Evolutionary conservation across 768 basidiomycete species (phyloP).

Genomic region (Suillus plorans): DNA sequence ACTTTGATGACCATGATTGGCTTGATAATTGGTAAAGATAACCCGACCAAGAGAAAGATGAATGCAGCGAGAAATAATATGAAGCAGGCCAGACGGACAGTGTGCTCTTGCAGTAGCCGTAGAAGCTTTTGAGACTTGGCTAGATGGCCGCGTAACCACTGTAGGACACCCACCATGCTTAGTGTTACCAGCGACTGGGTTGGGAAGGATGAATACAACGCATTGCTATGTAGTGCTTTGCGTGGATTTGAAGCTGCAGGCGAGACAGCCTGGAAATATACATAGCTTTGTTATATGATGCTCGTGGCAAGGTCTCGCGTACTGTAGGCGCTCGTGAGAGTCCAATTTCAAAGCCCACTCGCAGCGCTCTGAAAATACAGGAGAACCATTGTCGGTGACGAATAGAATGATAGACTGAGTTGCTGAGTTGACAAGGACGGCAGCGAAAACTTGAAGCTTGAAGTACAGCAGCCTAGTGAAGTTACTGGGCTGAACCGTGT

Average conservation of each 20-base stretch:
- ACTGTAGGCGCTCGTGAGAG: neutral
- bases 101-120: conserved; percentile 44
- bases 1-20: conserved; percentile 61
- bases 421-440: neutral
- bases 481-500: neutral
- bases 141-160: neutral
- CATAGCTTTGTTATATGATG: neutral
- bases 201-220: neutral
- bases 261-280: neutral
- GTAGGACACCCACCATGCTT: neutral
- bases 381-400: neutral
- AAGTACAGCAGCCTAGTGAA: neutral
- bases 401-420: neutral
- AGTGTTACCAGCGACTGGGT: neutral
- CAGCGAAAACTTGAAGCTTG: neutral
- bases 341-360: neutral
- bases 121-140: conserved; percentile 10
- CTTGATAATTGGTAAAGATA: conserved; percentile 76
- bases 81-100: conserved; percentile 47
- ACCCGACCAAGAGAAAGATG: conserved; percentile 71
- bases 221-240: neutral
- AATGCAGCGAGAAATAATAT: conserved; percentile 58
- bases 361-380: neutral
- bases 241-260: neutral
- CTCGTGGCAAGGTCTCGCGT: conserved; percentile 1